Evolutionary conservation across 495 filamentous ascomycete species (phyloP).

Genomic region (Lineolata rhizophorae): DNA sequence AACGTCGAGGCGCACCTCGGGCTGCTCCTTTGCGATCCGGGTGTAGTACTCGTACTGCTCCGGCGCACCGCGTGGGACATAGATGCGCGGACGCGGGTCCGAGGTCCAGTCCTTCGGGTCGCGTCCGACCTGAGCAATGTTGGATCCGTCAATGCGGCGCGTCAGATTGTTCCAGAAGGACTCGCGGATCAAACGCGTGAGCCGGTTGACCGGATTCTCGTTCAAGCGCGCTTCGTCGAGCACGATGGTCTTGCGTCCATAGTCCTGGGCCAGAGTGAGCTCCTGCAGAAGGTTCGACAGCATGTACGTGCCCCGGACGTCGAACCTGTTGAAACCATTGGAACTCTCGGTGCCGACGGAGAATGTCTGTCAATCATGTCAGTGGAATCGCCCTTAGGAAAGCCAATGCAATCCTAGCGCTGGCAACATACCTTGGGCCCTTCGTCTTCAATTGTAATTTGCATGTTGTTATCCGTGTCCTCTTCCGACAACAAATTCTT

Average conservation of each 20-base stretch:
- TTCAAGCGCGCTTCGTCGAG: constrained; percentile 72
- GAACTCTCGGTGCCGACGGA: constrained; percentile 71
- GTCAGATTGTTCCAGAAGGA: constrained; percentile 84
- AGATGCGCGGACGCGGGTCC: constrained; percentile 77
- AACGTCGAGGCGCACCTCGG: constrained; percentile 73
- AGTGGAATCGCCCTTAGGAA: constrained; percentile 2
- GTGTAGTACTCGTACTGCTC: constrained; percentile 80
- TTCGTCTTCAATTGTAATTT: constrained; percentile 89
- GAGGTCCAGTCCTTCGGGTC: constrained; percentile 86
- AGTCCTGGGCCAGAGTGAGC: constrained; percentile 69
- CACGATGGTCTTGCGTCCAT: constrained; percentile 61
- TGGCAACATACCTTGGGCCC: constrained; percentile 61
- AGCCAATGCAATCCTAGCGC: not conserved
- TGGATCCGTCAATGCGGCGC: constrained; percentile 66
- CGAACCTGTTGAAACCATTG: constrained; percentile 57
- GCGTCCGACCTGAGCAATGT: constrained; percentile 60
- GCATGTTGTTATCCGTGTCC: constrained; percentile 75
- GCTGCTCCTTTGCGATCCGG: constrained; percentile 46
- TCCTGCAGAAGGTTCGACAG: constrained; percentile 89
- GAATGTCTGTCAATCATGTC: constrained; percentile 30
- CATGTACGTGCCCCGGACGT: constrained; percentile 87
- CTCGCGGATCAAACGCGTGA: constrained; percentile 64
- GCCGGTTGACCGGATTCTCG: constrained; percentile 77
- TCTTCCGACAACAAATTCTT: constrained; percentile 52
- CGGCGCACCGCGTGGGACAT: constrained; percentile 63